Evolutionary conservation across 2,329 filamentous ascomycete species (phyloP), one percentile per base, ranked within the genome.

Genomic region (Fonsecaea pugnacius): DNA sequence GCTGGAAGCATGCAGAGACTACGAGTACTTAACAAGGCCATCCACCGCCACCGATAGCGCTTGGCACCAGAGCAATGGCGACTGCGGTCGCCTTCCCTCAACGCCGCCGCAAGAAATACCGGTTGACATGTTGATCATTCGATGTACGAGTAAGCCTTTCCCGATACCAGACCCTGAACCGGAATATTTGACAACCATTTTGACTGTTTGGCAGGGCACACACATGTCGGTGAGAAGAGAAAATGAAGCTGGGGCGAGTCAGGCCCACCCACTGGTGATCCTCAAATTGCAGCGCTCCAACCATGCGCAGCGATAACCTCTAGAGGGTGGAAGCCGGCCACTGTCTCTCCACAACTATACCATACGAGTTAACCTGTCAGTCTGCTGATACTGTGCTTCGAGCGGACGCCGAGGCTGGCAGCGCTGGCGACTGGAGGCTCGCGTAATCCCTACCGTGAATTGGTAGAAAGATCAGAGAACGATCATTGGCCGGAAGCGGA

Each of bases 71-170:
- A 24, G 3, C 18, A 24, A 48, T 21, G 7, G 43, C 43, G 24
- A 24, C 12, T 48, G 21, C 43, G 18, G 43, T 14, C 21, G 43
- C 4, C 43, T 5, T 3, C 18, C 14, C 43, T 24, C 18, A 48
- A 4, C 43, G 10, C 18, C 4, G 43, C 43, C 10, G 16, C 18
- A 27, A 24, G 21, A 5, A 48, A 40, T n/a, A n/a, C 38, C 38
- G 38, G 38, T n/a, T 7, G 38, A 40, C 7, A 16, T 14, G 38
- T 48, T 10, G 43, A 48, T 16, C 43, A 48, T 48, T 48, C 43
- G 43, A 48, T 48, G 43, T 48, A 36, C 35, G 9, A 12, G 35
- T 38, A 48, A 48, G 43, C 43, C 16, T 48, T 48, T 27, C 43
- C 43, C 9, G 43, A 24, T 18, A 21, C 21, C 43, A 14, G 7